These are phyloP conservation scores for Allium cepa DNA, from an alignment of 106 monocot genomes.

Conservation along the genomic window DNA sequence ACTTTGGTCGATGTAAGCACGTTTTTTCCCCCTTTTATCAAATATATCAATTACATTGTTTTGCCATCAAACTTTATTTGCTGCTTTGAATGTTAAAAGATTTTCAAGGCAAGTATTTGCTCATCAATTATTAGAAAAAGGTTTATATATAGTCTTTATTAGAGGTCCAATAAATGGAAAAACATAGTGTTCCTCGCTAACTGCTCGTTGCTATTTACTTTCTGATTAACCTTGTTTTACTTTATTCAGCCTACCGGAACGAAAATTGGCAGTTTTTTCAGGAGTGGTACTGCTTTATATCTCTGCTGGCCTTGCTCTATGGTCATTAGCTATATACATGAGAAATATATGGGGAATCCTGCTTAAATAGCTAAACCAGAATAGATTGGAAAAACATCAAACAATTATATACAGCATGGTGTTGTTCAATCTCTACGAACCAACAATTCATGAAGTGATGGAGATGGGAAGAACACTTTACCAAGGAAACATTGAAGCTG, in stretches of 20 bases:
- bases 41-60: no score
- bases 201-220: no score
- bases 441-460: background rate
- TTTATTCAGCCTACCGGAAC: constrained; percentile 38
- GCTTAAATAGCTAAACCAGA: constrained; percentile 33
- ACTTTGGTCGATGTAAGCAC: no score
- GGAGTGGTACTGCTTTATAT: constrained; percentile 74
- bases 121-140: background rate
- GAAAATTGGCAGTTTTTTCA: constrained; percentile 30
- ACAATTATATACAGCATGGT: no score
- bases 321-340: constrained; percentile 83
- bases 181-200: no score
- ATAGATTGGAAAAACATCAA: background rate
- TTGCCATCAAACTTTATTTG: no score
- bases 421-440: background rate
- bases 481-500: no score
- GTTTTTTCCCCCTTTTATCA: no score
- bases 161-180: background rate
- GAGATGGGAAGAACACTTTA: background rate
- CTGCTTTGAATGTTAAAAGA: no score
- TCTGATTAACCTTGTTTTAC: no score
- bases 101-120: background rate
- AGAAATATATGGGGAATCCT: constrained; percentile 83
- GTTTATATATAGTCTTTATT: background rate
- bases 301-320: constrained; percentile 83